Percentiles rank a stretch among this genome's conserved stretches.
Conservation (phyloP, 2,329 filamentous ascomycete species). For the Anthostomella pinea region DNA sequence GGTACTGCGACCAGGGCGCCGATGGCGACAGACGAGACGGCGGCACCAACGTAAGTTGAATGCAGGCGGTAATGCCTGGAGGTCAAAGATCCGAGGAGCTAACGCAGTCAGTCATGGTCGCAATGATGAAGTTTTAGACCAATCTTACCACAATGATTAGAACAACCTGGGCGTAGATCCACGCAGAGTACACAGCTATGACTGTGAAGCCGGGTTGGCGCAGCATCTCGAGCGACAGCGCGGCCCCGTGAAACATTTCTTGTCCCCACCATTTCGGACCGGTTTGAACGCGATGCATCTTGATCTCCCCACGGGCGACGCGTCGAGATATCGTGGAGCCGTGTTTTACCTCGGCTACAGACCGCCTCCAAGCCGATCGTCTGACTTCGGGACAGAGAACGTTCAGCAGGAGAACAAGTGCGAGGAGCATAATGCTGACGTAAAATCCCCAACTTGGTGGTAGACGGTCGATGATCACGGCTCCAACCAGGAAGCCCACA, state of each 20-base stretch:
- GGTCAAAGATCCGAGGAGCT: conserved; percentile 66
- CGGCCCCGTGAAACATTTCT: conserved; percentile 68
- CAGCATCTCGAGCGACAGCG: conserved; percentile 67
- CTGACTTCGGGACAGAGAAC: conserved; percentile 70
- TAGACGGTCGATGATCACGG: conserved; percentile 61
- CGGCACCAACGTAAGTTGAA: conserved; percentile 64
- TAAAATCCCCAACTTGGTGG: conserved; percentile 75
- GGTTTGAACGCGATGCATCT: conserved; percentile 69
- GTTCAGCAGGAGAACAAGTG: conserved; percentile 64
- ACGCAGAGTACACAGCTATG: conserved; percentile 68
- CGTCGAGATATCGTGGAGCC: conserved; percentile 52
- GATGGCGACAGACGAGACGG: conserved; percentile 63
- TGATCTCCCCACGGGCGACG: conserved; percentile 70
- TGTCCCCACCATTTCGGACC: conserved; percentile 76
- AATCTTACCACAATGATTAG: conserved; percentile 58
- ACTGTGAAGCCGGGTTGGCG: conserved; percentile 71
- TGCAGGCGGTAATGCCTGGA: conserved; percentile 65
- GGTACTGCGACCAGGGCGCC: conserved; percentile 69
- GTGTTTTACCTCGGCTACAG: conserved; percentile 61
- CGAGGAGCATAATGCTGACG: conserved; percentile 65
- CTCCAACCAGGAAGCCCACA: conserved; percentile 70
- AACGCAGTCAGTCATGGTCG: conserved; percentile 3
- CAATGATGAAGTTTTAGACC: neutral
- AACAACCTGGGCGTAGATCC: conserved; percentile 76
- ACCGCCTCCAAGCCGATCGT: conserved; percentile 65